Conservation (phyloP, 2,329 filamentous ascomycete genomes). For the Apiospora rasikravindrae region DNA sequence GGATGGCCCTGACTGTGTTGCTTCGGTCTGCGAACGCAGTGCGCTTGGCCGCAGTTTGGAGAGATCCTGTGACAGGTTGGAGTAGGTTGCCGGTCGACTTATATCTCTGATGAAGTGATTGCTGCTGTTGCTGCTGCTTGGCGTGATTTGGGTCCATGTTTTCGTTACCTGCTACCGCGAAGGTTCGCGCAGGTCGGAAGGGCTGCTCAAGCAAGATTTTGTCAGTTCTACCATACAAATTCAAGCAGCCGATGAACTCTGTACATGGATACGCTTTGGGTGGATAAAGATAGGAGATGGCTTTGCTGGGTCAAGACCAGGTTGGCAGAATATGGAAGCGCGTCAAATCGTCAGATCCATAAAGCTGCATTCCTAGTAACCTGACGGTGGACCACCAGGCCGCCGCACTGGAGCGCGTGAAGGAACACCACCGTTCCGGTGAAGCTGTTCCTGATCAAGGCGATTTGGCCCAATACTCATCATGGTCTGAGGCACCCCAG, state of each 20-base stretch:
- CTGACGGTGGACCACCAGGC: background rate
- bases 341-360: background rate
- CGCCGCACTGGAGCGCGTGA: background rate
- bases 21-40: constrained; percentile 84
- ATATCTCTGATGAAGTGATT: constrained; percentile 75
- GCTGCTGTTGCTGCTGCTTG: constrained; percentile 50
- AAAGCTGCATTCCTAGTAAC: background rate
- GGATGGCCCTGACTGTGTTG: constrained; percentile 55
- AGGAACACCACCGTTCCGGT: background rate
- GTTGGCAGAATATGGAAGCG: background rate
- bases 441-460: background rate
- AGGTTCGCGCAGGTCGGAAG: constrained; percentile 65
- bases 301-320: background rate
- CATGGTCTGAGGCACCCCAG: background rate
- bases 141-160: constrained; percentile 58
- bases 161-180: constrained; percentile 71
- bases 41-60: constrained; percentile 74
- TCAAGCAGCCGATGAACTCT: background rate
- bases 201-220: constrained; percentile 57
- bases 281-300: constrained; percentile 11
- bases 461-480: background rate
- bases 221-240: background rate
- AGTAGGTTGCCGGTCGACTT: constrained; percentile 75
- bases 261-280: background rate
- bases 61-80: constrained; percentile 53